These are phyloP conservation scores for Prunus yedoensis DNA, from an alignment of 331 rosid species.

Conservation along the genomic window DNA sequence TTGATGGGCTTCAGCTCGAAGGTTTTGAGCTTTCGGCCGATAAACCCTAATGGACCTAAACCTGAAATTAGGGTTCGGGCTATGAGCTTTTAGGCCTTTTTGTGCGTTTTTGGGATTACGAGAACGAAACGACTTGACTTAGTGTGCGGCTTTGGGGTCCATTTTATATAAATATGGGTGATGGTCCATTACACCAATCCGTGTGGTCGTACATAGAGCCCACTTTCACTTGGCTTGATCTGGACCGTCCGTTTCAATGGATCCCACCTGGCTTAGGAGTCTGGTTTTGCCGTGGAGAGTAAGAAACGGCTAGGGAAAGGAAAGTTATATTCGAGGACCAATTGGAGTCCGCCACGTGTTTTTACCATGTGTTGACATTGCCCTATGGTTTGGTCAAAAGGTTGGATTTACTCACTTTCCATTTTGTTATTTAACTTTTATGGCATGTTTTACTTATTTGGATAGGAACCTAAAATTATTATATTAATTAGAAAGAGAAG, in stretches of 20 bases:
- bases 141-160: constrained; percentile 3
- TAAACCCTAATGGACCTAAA: constrained; percentile 51
- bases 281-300: neutral
- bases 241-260: constrained; percentile 13
- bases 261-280: neutral
- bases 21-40: constrained; percentile 28
- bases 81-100: constrained; percentile 28
- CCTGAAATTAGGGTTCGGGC: constrained; percentile 21
- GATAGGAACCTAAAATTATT: no score
- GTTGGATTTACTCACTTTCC: neutral
- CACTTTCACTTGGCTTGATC: neutral
- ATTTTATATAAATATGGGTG: neutral
- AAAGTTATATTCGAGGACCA: neutral
- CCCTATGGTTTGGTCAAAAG: neutral
- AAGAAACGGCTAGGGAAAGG: neutral
- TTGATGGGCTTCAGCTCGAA: constrained; percentile 42
- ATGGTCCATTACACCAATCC: constrained; percentile 7
- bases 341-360: neutral
- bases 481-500: no score
- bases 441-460: no score
- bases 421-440: no score
- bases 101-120: neutral
- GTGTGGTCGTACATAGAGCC: constrained; percentile 11
- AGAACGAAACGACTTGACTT: neutral
- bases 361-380: neutral